A percentile compares a stretch with the other conserved stretches of the same genome.
Evolutionary conservation across 2,329 filamentous ascomycete genomes (phyloP).

Genomic region (Ophiostoma australiae): DNA sequence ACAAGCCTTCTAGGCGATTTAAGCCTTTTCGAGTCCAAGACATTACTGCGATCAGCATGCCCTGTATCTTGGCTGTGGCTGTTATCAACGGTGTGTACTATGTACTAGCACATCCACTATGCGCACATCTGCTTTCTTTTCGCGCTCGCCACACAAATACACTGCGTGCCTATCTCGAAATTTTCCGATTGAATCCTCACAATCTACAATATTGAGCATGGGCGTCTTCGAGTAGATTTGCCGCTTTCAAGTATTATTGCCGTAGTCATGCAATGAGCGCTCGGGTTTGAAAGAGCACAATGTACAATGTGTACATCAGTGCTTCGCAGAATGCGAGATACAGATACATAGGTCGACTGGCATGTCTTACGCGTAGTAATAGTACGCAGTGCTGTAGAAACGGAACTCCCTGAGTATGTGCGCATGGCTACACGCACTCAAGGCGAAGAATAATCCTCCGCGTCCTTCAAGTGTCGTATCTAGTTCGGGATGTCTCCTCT

Average conservation of each 20-base stretch:
- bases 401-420: not conserved
- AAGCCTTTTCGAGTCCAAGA: conserved; percentile 11
- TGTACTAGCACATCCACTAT: not conserved
- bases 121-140: not conserved
- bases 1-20: conserved; percentile 14
- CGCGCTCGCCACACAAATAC: not conserved
- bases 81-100: not conserved
- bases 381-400: not conserved
- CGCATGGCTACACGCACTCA: not conserved
- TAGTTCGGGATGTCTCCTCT: not conserved
- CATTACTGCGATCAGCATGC: not conserved
- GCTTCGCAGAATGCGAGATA: too few relatives aligned
- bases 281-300: not conserved
- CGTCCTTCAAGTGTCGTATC: not conserved
- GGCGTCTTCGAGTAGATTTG: not conserved
- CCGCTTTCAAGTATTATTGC: conserved; percentile 12
- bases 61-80: conserved; percentile 12
- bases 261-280: not conserved
- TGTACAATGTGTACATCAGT: not conserved
- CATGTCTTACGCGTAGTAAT: conserved; percentile 2
- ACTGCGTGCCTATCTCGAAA: not conserved
- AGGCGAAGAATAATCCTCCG: not conserved
- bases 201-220: not conserved
- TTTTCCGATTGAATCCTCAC: not conserved
- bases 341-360: not conserved